Evolutionary conservation across 768 basidiomycete species (phyloP).

Genomic region (Rhizopogon vulgaris): DNA sequence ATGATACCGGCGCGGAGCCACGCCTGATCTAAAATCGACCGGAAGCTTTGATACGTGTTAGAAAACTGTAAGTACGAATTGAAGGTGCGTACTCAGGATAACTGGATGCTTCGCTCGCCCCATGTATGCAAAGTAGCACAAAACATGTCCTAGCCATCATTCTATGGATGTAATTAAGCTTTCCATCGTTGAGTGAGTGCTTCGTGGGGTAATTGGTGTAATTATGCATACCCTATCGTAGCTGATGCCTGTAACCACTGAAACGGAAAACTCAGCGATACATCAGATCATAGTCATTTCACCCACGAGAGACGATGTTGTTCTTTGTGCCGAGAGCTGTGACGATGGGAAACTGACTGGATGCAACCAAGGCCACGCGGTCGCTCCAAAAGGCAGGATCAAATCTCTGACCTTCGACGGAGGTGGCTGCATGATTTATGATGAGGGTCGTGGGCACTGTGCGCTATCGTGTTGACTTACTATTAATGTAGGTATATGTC

Average conservation of each 20-base stretch:
- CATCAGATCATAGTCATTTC: background rate
- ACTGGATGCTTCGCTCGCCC: conserved; percentile 11
- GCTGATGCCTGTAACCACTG: conserved; percentile 23
- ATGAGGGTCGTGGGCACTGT: background rate
- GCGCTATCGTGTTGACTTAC: conserved; percentile 25
- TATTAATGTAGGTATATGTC: conserved; percentile 36
- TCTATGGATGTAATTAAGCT: conserved; percentile 42
- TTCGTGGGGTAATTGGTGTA: background rate
- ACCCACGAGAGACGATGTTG: conserved; percentile 36
- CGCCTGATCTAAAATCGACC: background rate
- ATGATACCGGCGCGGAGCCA: conserved; percentile 29
- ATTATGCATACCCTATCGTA: conserved; percentile 20
- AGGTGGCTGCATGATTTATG: conserved; percentile 1
- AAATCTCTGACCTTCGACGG: background rate
- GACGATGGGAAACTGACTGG: conserved; percentile 36
- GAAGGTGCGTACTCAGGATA: conserved; percentile 1
- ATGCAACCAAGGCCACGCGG: conserved; percentile 26
- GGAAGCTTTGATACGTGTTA: conserved; percentile 2
- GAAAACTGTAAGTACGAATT: background rate
- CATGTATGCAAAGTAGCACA: conserved; percentile 45
- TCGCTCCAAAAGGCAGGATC: conserved; percentile 20
- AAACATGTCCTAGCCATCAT: conserved; percentile 42
- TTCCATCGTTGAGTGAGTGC: background rate
- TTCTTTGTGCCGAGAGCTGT: conserved; percentile 45
- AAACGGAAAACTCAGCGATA: background rate